phyloP scores from a whole-genome alignment of 2,329 filamentous ascomycete species.

The Decorospora gaudefroyi region DNA sequence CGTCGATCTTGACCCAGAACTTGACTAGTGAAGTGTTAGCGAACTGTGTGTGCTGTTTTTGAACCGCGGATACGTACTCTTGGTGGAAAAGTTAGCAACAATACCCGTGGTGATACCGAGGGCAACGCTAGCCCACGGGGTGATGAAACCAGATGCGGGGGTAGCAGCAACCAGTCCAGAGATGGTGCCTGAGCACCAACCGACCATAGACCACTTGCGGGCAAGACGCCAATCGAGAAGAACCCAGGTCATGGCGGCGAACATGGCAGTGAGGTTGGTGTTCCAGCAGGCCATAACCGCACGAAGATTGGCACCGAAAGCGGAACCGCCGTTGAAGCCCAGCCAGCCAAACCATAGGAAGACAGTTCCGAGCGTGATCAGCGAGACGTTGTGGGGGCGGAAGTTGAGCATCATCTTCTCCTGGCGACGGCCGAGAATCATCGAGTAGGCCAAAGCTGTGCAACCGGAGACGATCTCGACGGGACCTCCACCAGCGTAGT shows the following conservation, averaged over 20 bases:
- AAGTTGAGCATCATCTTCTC: constrained; percentile 99
- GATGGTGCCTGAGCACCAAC: constrained; percentile 89
- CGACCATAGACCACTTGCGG: constrained; percentile 92
- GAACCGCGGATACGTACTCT: constrained; percentile 64
- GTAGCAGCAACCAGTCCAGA: constrained; percentile 87
- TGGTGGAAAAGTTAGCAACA: constrained; percentile 82
- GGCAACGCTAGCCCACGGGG: constrained; percentile 65
- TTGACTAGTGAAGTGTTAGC: constrained; percentile 57
- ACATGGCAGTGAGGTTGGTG: constrained; percentile 89
- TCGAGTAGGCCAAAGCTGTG: constrained; percentile 91
- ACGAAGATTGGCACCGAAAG: constrained; percentile 91
- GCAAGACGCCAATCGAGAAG: constrained; percentile 93
- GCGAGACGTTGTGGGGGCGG: constrained; percentile 96
- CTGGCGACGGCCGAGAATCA: constrained; percentile 92
- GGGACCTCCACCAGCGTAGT: constrained; percentile 94
- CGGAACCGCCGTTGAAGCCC: constrained; percentile 95
- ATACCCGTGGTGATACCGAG: constrained; percentile 67
- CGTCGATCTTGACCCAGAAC: constrained; percentile 78
- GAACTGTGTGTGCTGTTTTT: background rate
- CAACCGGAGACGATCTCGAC: constrained; percentile 96
- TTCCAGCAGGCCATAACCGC: constrained; percentile 99
- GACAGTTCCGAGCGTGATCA: constrained; percentile 93
- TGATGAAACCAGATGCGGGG: constrained; percentile 78
- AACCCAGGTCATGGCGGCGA: constrained; percentile 90
- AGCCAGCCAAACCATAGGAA: constrained; percentile 99